Evolutionary conservation across 2,329 filamentous ascomycete species (phyloP).

Genomic region (Diaporthe helianthi): DNA sequence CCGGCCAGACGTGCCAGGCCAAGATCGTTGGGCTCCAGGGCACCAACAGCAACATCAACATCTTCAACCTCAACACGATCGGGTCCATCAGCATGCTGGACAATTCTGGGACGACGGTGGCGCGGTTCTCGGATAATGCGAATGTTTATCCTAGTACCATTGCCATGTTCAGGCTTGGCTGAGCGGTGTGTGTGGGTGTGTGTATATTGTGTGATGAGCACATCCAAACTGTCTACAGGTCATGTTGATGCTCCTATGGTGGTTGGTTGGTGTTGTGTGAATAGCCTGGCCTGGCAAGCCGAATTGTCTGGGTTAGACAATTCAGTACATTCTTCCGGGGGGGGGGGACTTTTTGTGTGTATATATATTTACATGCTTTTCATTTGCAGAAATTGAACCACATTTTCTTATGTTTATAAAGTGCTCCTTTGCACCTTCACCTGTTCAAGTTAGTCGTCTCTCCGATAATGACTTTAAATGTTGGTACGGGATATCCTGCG

Average conservation of each 20-base stretch:
- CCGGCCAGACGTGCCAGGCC: slow-evolving; percentile 54
- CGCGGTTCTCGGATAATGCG: slow-evolving; percentile 47
- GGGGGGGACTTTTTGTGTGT: neutral
- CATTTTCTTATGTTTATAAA: neutral
- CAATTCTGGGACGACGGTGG: slow-evolving; percentile 45
- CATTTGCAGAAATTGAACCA: neutral
- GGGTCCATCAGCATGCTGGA: slow-evolving; percentile 51
- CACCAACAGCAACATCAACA: slow-evolving; percentile 42
- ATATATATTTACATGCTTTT: slow-evolving; percentile 7
- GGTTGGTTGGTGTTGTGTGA: too few species aligned
- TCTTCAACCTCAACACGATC: slow-evolving; percentile 56
- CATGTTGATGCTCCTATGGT: too few species aligned
- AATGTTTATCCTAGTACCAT: slow-evolving; percentile 49
- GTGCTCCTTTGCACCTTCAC: too few species aligned
- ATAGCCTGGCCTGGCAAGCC: too few species aligned
- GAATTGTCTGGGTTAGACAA: too few species aligned
- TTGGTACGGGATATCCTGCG: too few species aligned
- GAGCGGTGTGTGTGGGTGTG: neutral
- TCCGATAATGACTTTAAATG: too few species aligned
- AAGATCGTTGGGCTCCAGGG: slow-evolving; percentile 48
- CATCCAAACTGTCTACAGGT: too few species aligned
- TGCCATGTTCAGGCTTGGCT: slow-evolving; percentile 43
- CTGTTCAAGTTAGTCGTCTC: too few species aligned
- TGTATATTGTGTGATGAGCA: too few species aligned
- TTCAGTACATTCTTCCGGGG: neutral